phyloP scores from a whole-genome alignment of 257 asterid species.

The Coffea eugenioides region DNA sequence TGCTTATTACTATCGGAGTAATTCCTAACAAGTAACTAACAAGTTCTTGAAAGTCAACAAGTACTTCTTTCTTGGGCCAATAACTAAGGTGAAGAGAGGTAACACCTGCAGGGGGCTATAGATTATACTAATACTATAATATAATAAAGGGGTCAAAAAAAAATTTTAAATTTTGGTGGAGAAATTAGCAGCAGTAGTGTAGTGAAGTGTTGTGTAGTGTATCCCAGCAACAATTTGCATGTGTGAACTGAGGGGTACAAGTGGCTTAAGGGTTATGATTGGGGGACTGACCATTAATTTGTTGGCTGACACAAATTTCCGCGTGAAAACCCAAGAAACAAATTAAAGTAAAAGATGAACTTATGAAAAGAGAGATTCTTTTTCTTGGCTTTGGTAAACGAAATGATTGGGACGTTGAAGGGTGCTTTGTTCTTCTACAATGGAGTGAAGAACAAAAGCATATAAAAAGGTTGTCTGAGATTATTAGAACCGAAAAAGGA shows the following conservation, averaged over 20 bases:
- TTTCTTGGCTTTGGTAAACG: slow-evolving; percentile 2
- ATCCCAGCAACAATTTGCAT: neutral
- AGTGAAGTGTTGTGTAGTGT: neutral
- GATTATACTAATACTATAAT: neutral
- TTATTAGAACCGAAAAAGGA: slow-evolving; percentile 25
- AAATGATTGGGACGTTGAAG: slow-evolving; percentile 34
- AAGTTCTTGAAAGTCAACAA: neutral
- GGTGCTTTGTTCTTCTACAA: slow-evolving; percentile 10
- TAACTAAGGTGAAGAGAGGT: neutral
- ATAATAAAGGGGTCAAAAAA: neutral
- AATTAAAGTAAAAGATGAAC: slow-evolving; percentile 5
- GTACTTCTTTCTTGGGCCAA: neutral
- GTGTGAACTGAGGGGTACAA: neutral
- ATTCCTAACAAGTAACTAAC: neutral
- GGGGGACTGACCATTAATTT: slow-evolving; percentile 1
- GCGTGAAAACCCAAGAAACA: slow-evolving; percentile 26
- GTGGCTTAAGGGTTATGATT: slow-evolving; percentile 18
- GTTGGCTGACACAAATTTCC: slow-evolving; percentile 24
- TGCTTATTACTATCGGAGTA: no score
- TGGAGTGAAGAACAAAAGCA: slow-evolving; percentile 4
- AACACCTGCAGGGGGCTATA: neutral
- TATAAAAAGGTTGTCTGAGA: slow-evolving; percentile 36
- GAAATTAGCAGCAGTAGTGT: neutral
- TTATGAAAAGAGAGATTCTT: slow-evolving; percentile 1
- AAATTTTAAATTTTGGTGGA: no score